phyloP scores from a whole-genome alignment of 768 basidiomycete species.

The Porphyrellus cyaneotinctus region DNA sequence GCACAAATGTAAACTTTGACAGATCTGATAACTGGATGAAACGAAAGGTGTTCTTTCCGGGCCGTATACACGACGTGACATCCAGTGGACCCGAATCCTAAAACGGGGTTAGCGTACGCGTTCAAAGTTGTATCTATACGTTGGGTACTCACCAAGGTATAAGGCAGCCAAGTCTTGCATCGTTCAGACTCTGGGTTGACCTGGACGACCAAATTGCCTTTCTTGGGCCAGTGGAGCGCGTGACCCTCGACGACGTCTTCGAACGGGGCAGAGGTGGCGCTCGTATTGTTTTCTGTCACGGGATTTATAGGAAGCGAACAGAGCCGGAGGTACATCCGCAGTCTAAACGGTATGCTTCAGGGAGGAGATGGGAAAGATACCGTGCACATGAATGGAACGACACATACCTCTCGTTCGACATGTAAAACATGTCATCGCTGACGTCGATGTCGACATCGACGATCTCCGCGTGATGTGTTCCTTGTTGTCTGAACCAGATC shows the following conservation, averaged over 20 bases:
- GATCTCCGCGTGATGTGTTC: conserved; percentile 17
- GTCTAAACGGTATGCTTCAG: conserved; percentile 5
- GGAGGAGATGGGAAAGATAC: too few relatives aligned
- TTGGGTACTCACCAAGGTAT: conserved; percentile 35
- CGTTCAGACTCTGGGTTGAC: conserved; percentile 37
- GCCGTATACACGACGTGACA: conserved; percentile 38
- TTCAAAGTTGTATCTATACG: too few relatives aligned
- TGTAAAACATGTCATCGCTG: conserved; percentile 20
- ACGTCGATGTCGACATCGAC: conserved; percentile 22
- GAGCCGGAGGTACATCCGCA: conserved; percentile 20
- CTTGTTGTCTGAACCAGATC: conserved; percentile 25
- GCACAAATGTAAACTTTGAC: conserved; percentile 41
- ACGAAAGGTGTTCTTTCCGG: conserved; percentile 46
- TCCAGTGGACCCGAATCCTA: conserved; percentile 35
- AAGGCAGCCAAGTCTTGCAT: conserved; percentile 42
- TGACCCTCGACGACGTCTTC: conserved; percentile 11
- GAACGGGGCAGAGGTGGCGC: conserved; percentile 1
- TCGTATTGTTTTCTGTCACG: background rate
- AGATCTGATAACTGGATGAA: conserved; percentile 48
- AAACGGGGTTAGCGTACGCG: background rate
- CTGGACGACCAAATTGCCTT: conserved; percentile 43
- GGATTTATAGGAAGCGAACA: conserved; percentile 17
- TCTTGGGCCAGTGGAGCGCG: conserved; percentile 39
- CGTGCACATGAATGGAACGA: background rate
- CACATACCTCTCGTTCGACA: conserved; percentile 16